Conservation (phyloP, 129 eudicot genomes). For the Escallonia herrerae region DNA sequence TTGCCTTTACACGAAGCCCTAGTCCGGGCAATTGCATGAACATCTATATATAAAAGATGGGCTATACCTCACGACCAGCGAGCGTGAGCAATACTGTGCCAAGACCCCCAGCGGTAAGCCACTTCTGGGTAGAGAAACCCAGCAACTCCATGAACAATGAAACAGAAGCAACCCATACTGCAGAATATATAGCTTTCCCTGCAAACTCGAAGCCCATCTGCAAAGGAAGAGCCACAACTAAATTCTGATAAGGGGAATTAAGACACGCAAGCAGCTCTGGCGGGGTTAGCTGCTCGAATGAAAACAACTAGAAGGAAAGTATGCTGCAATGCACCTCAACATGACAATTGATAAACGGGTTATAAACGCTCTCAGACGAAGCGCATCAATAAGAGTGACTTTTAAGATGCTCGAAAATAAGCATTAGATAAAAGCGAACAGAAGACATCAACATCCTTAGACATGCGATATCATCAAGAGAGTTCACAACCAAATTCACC, state of each 20-base stretch:
- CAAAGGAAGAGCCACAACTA: not conserved
- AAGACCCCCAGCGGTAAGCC: slow-evolving; percentile 91
- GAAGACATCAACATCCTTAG: too few species aligned
- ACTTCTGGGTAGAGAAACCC: slow-evolving; percentile 86
- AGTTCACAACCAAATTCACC: too few species aligned
- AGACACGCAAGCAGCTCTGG: too few species aligned
- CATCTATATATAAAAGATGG: not conserved
- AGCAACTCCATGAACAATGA: slow-evolving; percentile 87
- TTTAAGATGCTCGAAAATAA: too few species aligned
- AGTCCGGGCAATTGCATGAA: too few species aligned
- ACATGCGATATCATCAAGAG: too few species aligned
- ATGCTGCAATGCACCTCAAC: not conserved
- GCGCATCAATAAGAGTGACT: too few species aligned
- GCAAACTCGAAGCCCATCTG: slow-evolving; percentile 88
- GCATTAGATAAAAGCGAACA: too few species aligned
- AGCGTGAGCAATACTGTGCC: slow-evolving; percentile 85
- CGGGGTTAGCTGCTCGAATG: too few species aligned
- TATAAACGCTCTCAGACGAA: too few species aligned
- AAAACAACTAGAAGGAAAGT: not conserved
- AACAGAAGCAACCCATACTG: slow-evolving; percentile 73
- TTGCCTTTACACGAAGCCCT: not conserved
- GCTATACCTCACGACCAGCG: slow-evolving; percentile 79
- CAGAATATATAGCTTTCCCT: slow-evolving; percentile 76
- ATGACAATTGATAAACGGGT: too few species aligned
- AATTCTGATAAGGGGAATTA: too few species aligned